Percentiles rank a stretch among this genome's conserved stretches.
Evolutionary conservation across 1,139 yeast species (phyloP).

Genomic region (Yamadazyma dendronema): DNA sequence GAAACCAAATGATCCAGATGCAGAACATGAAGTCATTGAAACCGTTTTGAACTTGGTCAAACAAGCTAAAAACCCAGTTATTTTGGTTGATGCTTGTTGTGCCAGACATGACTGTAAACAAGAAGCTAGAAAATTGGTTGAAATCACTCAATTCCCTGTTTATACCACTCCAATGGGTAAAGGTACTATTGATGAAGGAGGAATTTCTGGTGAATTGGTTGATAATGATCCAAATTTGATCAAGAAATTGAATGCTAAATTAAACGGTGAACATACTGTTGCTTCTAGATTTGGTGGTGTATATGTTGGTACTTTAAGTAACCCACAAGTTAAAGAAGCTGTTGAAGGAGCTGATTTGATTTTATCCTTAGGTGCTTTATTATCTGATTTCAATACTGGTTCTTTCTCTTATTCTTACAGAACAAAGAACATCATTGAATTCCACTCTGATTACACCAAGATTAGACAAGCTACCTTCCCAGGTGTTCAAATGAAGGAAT

Average conservation of each 20-base stretch:
- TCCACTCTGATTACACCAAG: conserved; percentile 86
- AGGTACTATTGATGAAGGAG: conserved; percentile 69
- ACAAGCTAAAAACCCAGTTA: conserved; percentile 64
- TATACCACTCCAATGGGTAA: conserved; percentile 92
- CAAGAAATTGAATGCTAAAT: conserved; percentile 23
- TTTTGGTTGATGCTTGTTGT: conserved; percentile 87
- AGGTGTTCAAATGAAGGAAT: conserved; percentile 74
- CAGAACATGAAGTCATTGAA: conserved; percentile 71
- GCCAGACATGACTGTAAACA: conserved; percentile 67
- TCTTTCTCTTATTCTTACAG: conserved; percentile 80
- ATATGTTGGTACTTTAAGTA: conserved; percentile 77
- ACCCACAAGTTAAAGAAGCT: conserved; percentile 70
- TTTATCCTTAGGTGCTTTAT: conserved; percentile 74
- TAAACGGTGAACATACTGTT: conserved; percentile 21
- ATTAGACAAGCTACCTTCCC: conserved; percentile 75
- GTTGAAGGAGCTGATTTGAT: conserved; percentile 79
- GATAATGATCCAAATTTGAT: conserved; percentile 28
- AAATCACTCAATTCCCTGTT: conserved; percentile 74
- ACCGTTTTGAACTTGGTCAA: conserved; percentile 51
- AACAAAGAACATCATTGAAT: conserved; percentile 78
- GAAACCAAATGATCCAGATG: conserved; percentile 63
- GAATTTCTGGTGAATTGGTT: conserved; percentile 27
- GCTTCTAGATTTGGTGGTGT: conserved; percentile 82
- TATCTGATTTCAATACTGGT: conserved; percentile 89
- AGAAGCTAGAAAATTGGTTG: conserved; percentile 63